Base-by-base conservation (phyloP, 2,329 filamentous ascomycete genomes). In the Fusarium compactum region DNA sequence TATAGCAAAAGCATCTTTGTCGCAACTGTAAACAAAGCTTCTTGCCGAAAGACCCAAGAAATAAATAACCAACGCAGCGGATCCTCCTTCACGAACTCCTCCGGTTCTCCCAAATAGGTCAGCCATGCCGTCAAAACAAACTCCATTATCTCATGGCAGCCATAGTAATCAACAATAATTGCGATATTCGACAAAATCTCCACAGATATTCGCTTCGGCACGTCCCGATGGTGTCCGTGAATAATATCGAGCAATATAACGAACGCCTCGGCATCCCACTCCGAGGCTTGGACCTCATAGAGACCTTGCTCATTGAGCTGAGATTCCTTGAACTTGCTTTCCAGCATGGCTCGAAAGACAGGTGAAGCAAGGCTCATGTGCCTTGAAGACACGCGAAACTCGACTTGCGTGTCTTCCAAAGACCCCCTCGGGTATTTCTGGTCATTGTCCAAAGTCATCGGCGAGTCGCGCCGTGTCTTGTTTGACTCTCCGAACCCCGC, bases 131-230 rank as follows among this genome's bases (percentile, higher is more conserved):
- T 44, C 27, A 67, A 14, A 14, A 73, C 61, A 6, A 72, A 10
- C 12, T 76, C 70, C 2, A 74, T 58, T 9, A 70, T 53, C 14
- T 79, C 77, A 27, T 76, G 70, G 30, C 73, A 78, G 6, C 76
- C 53, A 16, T 77, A 78, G 29, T 79, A 77, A n/a, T 79, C 76
- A 3, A 78, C 74, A 5, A 79, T 54, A 8, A 75, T 70, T 0
- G 76, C 75, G 10, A 78, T 57, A 27, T 77, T 76, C 3, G 75
- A 70, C 1, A 78, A 50, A 25, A 66, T 74, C 24, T 77, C 73
- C 2, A 76, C 58, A 1, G 47, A 54, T 10, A 78, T 32, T 0
- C 6, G 25, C 2, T 60, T 60, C 1, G 77, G 76, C 0, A 79
- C 72, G 6, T 48, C 54, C 45, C 64, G 61, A 9, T 70, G 65